phyloP scores from a whole-genome alignment of 139 green algal species.

The Eudorina sp. region DNA sequence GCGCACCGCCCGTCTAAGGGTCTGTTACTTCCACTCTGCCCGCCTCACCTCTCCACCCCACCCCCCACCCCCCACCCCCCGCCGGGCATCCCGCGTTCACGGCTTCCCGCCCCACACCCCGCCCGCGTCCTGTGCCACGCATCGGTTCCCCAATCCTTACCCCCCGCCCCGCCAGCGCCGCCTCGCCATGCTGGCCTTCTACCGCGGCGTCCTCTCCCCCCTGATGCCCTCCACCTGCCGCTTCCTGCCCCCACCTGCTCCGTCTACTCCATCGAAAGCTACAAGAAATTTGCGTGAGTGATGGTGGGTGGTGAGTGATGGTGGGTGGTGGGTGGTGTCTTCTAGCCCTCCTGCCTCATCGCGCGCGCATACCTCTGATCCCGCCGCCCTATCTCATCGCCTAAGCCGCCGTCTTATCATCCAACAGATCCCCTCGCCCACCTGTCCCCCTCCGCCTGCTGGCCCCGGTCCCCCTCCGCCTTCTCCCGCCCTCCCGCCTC shows the following conservation, averaged over 20 bases:
- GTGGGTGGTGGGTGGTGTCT: neutral
- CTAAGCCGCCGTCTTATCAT: neutral
- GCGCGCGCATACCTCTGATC: neutral
- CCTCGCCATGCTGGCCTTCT: constrained; percentile 79
- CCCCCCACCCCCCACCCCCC: too few species aligned
- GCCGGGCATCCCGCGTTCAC: too few species aligned
- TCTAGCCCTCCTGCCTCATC: neutral
- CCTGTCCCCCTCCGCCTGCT: neutral
- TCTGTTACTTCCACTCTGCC: too few species aligned
- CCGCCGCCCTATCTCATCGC: neutral
- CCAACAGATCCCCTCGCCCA: neutral
- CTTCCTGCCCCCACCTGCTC: constrained; percentile 88
- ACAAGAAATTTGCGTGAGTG: constrained; percentile 62
- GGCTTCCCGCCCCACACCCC: too few species aligned
- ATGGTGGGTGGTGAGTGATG: neutral
- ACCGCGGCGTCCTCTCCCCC: constrained; percentile 81
- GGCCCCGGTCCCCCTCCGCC: too few species aligned
- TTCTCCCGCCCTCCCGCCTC: too few species aligned
- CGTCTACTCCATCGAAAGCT: constrained; percentile 77
- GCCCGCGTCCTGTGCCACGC: too few species aligned
- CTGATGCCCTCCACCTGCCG: constrained; percentile 82
- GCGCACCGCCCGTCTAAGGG: too few species aligned
- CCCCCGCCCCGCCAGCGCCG: constrained; percentile 45
- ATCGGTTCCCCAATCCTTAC: neutral
- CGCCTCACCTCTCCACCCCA: too few species aligned